Evolutionary conservation across 768 basidiomycete genomes (phyloP).

Genomic region (Pleurotus sapidus): DNA sequence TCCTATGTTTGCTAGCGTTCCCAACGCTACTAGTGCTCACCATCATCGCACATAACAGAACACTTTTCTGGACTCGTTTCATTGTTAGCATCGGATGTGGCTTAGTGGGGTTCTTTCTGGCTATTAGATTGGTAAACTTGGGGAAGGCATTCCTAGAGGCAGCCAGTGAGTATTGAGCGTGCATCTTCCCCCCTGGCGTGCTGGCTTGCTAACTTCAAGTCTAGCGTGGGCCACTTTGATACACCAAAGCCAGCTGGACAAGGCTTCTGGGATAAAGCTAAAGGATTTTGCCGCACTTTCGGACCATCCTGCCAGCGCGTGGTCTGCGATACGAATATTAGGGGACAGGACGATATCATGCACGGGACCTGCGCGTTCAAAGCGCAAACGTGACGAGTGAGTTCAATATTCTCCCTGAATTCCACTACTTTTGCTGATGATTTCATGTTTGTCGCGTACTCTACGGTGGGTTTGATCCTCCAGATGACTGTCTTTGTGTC

Average conservation of each 20-base stretch:
- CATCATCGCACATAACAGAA: slow-evolving; percentile 9
- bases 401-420: not conserved
- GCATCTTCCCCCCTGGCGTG: not conserved
- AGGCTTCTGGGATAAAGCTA: slow-evolving; percentile 28
- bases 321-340: not conserved
- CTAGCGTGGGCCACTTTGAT: slow-evolving; percentile 44
- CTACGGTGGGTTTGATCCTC: slow-evolving; percentile 14
- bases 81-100: slow-evolving; percentile 32
- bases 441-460: not conserved
- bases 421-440: too few relatives aligned
- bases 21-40: not conserved
- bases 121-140: slow-evolving; percentile 26
- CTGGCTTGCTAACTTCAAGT: not conserved
- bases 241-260: slow-evolving; percentile 29
- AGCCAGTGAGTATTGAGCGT: slow-evolving; percentile 26
- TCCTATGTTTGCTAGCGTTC: slow-evolving; percentile 1
- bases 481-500: too few relatives aligned
- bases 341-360: not conserved
- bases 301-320: slow-evolving; percentile 10
- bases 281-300: slow-evolving; percentile 32
- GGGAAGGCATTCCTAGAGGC: slow-evolving; percentile 32
- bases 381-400: slow-evolving; percentile 1
- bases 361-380: not conserved
- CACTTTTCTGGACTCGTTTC: slow-evolving; percentile 37
- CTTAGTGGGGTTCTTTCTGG: slow-evolving; percentile 27